These are phyloP conservation scores for Ambrosia artemisiifolia DNA, from an alignment of 129 eudicot genomes.

Conservation along the genomic window DNA sequence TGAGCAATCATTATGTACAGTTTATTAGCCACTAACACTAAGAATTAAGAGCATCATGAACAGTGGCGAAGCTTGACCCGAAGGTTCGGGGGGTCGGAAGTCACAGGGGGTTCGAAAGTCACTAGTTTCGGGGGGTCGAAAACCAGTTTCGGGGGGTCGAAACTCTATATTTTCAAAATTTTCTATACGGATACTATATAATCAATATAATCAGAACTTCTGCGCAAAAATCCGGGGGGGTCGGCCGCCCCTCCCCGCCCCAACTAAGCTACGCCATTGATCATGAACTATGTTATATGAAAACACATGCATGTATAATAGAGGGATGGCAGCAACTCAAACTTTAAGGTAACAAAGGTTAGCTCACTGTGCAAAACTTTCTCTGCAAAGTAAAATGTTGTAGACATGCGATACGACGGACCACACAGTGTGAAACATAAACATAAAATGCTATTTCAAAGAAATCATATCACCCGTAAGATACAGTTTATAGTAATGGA, in stretches of 20 bases:
- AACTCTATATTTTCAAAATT: no score
- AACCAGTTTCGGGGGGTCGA: no score
- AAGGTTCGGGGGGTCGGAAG: no score
- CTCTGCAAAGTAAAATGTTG: constrained; percentile 7
- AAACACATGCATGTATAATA: neutral
- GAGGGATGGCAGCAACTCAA: neutral
- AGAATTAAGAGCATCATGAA: neutral
- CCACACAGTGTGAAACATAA: constrained; percentile 5
- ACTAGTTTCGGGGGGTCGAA: no score
- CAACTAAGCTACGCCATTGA: no score
- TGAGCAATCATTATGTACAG: constrained; percentile 32
- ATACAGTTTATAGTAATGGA: neutral
- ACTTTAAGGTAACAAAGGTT: constrained; percentile 11
- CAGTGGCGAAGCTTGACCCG: no score
- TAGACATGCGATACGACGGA: constrained; percentile 13
- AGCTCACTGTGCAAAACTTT: neutral
- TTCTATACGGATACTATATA: no score
- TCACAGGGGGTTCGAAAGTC: no score
- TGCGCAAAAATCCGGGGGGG: no score
- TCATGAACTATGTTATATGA: neutral
- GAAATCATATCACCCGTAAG: neutral
- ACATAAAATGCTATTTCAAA: constrained; percentile 8
- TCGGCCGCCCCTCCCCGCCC: no score
- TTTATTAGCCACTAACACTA: neutral
- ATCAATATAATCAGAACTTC: no score